Conservation (phyloP, 2,329 filamentous ascomycete species). For the Neophaeococcomyces aloes region DNA sequence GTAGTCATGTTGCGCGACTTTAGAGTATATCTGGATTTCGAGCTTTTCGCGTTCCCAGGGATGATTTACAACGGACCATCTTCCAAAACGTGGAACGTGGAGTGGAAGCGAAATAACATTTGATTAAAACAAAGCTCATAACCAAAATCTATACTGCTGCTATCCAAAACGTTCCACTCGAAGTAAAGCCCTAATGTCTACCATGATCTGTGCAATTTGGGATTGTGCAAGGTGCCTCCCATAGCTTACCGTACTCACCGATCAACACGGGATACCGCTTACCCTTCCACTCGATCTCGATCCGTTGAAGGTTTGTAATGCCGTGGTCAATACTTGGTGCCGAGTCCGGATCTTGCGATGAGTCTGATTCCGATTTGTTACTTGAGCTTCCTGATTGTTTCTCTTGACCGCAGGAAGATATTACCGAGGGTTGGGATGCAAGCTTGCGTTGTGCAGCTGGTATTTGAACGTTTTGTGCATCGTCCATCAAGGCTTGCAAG, state of each 20-base stretch:
- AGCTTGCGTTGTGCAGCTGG: neutral
- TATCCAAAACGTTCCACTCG: neutral
- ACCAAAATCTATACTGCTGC: too few relatives aligned
- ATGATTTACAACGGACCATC: too few relatives aligned
- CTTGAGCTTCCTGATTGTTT: neutral
- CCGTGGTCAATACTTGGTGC: neutral
- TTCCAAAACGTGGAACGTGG: too few relatives aligned
- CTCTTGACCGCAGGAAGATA: neutral
- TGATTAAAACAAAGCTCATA: too few relatives aligned
- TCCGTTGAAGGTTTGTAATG: neutral
- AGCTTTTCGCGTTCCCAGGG: too few relatives aligned
- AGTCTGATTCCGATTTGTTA: neutral
- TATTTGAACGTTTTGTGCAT: neutral
- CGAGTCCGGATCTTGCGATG: neutral
- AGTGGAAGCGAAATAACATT: too few relatives aligned
- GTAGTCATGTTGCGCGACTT: too few relatives aligned
- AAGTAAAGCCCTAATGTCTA: neutral
- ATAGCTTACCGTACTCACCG: neutral
- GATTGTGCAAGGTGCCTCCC: neutral
- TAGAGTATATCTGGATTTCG: too few relatives aligned
- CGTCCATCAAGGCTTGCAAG: neutral
- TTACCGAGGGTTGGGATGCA: neutral
- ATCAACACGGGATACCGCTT: constrained; percentile 1
- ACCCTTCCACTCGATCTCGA: constrained; percentile 1
- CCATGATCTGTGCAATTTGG: neutral